Base-by-base conservation (phyloP, 2,329 filamentous ascomycete genomes). In the Talaromyces sp. region DNA sequence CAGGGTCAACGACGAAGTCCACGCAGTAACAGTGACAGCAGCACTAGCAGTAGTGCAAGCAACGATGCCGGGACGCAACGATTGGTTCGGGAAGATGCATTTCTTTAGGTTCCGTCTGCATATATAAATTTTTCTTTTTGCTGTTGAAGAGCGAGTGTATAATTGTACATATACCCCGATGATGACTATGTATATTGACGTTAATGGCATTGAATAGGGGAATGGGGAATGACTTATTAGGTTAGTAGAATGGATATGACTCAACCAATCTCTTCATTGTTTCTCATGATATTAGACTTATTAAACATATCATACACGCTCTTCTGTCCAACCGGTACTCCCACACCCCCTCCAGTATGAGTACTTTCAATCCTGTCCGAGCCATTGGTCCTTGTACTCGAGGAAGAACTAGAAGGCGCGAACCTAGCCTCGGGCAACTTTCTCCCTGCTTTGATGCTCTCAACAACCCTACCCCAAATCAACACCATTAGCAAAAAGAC, bases 351-450 rank as follows among this genome's bases (percentile, higher is more conserved):
- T 12, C 14, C 25, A 11, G 8, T 12, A 50, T 4, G 9, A n/a
- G 23, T 50, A 31, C 25, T 31, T 7, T 50, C 31, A n/a, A n/a
- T 31, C 25, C 8, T 50, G 8, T 18, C 46, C 25, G 28, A 31
- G 12, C 25, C 46, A 50, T 31, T 50, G 2, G 25, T 16, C n/a
- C 16, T 8, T n/a, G 0, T 12, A 37, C 2, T 46, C 46, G 25
- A 33, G 21, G 35, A 42, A 2, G 37, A 28, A 57, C 16, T 68
- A 40, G 54, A 28, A 40, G 54, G 54, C 48, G 85, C 82, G 72
- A 93, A 96, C 60, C 84, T 81, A 31, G 87, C 83, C 77, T 97
- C 93, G 0, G 89, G 82, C 46, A 96, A 80, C 61, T 92, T 82
- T 72, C 85, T 91, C 2, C 88, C 89, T 1, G 84, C 86, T 67